Percentiles rank a stretch among this genome's conserved stretches.
phyloP scores from a whole-genome alignment of 2,329 filamentous ascomycete genomes.

The Aspergillus texensis region DNA sequence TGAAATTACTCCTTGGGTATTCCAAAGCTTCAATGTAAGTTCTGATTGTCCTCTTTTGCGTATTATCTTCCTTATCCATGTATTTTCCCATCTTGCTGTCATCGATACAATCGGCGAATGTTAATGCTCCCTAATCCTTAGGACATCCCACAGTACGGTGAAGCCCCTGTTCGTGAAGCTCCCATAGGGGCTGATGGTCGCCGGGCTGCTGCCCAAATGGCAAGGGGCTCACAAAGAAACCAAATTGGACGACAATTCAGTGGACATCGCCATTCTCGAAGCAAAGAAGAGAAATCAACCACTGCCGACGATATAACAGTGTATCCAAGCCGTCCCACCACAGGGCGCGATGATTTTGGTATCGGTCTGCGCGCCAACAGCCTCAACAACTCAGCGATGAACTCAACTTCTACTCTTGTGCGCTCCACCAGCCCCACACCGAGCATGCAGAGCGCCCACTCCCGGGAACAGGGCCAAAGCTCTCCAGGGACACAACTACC shows the following conservation, averaged over 20 bases:
- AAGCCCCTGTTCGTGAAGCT: slow-evolving; percentile 73
- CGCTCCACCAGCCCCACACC: slow-evolving; percentile 82
- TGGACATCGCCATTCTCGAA: slow-evolving; percentile 50
- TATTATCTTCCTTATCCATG: not conserved
- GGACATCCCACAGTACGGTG: slow-evolving; percentile 77
- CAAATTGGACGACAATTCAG: slow-evolving; percentile 56
- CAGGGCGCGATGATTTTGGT: slow-evolving; percentile 74
- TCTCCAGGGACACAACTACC: slow-evolving; percentile 39
- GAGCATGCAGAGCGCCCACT: slow-evolving; percentile 67
- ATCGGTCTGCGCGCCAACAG: slow-evolving; percentile 51
- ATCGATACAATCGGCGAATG: not conserved
- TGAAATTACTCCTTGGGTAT: slow-evolving; percentile 96
- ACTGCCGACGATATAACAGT: slow-evolving; percentile 38
- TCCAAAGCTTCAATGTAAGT: slow-evolving; percentile 78
- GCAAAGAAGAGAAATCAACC: slow-evolving; percentile 59
- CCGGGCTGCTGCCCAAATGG: slow-evolving; percentile 60
- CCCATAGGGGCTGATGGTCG: slow-evolving; percentile 71
- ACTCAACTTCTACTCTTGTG: slow-evolving; percentile 52
- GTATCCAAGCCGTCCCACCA: slow-evolving; percentile 68
- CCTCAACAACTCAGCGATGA: slow-evolving; percentile 50
- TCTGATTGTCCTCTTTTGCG: not conserved
- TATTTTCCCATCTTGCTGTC: not conserved
- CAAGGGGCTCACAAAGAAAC: slow-evolving; percentile 50
- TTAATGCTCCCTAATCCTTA: slow-evolving; percentile 33
- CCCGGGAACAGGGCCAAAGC: slow-evolving; percentile 47